phyloP scores from a whole-genome alignment of 2,329 filamentous ascomycete species.

The Clarireedia hainanense region DNA sequence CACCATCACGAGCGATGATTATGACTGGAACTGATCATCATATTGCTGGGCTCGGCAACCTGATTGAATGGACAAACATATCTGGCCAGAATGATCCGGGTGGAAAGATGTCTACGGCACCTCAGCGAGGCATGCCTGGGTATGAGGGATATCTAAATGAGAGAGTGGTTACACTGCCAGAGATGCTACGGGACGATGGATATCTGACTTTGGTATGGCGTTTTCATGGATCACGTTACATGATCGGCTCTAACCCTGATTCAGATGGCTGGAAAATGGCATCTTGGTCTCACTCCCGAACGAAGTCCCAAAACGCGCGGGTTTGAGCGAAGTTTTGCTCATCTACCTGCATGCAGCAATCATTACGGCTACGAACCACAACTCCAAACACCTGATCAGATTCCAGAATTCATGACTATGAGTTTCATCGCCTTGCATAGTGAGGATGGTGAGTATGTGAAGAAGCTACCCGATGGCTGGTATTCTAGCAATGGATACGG shows the following conservation, averaged over 20 bases:
- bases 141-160: slow-evolving; percentile 50
- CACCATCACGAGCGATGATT: slow-evolving; percentile 39
- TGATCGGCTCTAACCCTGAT: background rate
- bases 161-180: slow-evolving; percentile 42
- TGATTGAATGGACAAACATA: slow-evolving; percentile 28
- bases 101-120: slow-evolving; percentile 28
- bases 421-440: slow-evolving; percentile 29
- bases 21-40: slow-evolving; percentile 50
- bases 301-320: slow-evolving; percentile 40
- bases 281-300: slow-evolving; percentile 43
- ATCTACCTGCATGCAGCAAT: slow-evolving; percentile 45
- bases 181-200: slow-evolving; percentile 42
- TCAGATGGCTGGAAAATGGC: slow-evolving; percentile 41
- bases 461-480: slow-evolving; percentile 23
- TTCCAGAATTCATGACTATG: slow-evolving; percentile 32
- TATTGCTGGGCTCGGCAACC: slow-evolving; percentile 34
- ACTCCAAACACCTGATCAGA: slow-evolving; percentile 24
- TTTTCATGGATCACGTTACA: background rate
- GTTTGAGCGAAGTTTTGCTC: slow-evolving; percentile 45
- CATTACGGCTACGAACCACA: slow-evolving; percentile 33
- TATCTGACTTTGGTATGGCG: slow-evolving; percentile 41
- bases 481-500: slow-evolving; percentile 13
- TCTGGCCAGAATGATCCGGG: slow-evolving; percentile 14
- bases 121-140: slow-evolving; percentile 39
- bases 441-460: slow-evolving; percentile 36